phyloP scores from a whole-genome alignment of 1,284 basidiomycete genomes.

The Melampsora larici-populina region DNA sequence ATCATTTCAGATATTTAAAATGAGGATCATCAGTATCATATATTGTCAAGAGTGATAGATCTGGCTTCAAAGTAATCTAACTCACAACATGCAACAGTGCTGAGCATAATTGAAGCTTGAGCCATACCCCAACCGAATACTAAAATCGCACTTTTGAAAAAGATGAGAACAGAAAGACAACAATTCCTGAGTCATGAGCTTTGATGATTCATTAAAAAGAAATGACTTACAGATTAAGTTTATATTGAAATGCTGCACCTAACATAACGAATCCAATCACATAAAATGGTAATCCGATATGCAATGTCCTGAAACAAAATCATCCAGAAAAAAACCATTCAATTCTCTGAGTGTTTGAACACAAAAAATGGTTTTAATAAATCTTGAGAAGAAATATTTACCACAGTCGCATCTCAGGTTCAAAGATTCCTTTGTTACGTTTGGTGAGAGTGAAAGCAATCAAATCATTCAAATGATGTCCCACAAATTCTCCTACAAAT shows the following conservation, averaged over 20 bases:
- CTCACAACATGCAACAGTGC: constrained; percentile 30
- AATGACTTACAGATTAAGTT: constrained; percentile 22
- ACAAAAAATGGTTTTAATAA: no score
- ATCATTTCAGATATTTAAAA: not conserved
- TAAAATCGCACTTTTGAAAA: constrained; percentile 55
- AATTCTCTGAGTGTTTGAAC: no score
- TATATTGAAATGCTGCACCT: constrained; percentile 28
- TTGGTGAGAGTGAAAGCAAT: constrained; percentile 63
- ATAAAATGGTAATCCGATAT: constrained; percentile 64
- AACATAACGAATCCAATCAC: constrained; percentile 63
- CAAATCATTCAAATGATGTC: constrained; percentile 67
- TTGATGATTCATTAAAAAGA: not conserved
- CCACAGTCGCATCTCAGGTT: constrained; percentile 69
- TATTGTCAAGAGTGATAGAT: no score
- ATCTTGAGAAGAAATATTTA: constrained; percentile 51
- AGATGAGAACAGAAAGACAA: no score
- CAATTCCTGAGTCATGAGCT: no score
- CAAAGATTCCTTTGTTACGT: constrained; percentile 66
- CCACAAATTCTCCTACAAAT: constrained; percentile 66
- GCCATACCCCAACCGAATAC: constrained; percentile 51
- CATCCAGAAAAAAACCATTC: not conserved
- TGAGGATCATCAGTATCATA: constrained; percentile 55
- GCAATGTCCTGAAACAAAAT: constrained; percentile 60
- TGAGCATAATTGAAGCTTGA: constrained; percentile 43
- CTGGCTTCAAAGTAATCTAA: not conserved